phyloP scores from a whole-genome alignment of 2,329 filamentous ascomycete genomes.

The Sarocladiaceae sp. region DNA sequence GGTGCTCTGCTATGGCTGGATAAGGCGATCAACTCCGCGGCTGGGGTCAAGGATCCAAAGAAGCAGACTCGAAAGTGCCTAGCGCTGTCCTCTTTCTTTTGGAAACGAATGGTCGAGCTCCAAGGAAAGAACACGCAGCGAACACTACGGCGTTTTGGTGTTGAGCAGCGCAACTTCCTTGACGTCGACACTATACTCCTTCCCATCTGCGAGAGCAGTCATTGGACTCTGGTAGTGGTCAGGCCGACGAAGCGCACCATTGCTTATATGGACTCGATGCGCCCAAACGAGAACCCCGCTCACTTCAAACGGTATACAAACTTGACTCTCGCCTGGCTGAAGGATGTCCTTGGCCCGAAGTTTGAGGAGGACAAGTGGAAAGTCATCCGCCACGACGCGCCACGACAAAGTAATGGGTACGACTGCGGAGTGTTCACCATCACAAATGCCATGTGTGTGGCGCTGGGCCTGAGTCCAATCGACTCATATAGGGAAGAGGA shows the following conservation, averaged over 20 bases:
- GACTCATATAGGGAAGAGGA: conserved; percentile 45
- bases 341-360: conserved; percentile 47
- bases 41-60: conserved; percentile 45
- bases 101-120: conserved; percentile 44
- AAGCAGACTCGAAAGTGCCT: conserved; percentile 53
- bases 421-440: conserved; percentile 78
- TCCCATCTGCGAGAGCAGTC: conserved; percentile 59
- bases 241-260: conserved; percentile 56
- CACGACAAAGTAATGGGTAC: conserved; percentile 60
- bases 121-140: conserved; percentile 45
- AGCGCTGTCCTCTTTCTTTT: conserved; percentile 64
- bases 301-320: conserved; percentile 27
- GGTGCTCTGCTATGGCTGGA: conserved; percentile 59
- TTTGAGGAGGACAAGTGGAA: conserved; percentile 57
- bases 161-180: conserved; percentile 58
- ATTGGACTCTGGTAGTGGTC: conserved; percentile 72
- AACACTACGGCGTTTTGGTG: conserved; percentile 52
- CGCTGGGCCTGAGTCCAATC: conserved; percentile 48
- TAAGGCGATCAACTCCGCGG: conserved; percentile 51
- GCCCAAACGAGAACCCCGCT: conserved; percentile 30
- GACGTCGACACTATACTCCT: conserved; percentile 64
- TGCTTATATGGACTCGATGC: conserved; percentile 67
- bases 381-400: conserved; percentile 43
- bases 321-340: conserved; percentile 50
- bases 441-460: conserved; percentile 64